Percentiles rank a stretch among this genome's conserved stretches.
These are phyloP conservation scores for Epichloe gansuensis DNA, from an alignment of 2,329 filamentous ascomycete genomes.

Conservation along the genomic window DNA sequence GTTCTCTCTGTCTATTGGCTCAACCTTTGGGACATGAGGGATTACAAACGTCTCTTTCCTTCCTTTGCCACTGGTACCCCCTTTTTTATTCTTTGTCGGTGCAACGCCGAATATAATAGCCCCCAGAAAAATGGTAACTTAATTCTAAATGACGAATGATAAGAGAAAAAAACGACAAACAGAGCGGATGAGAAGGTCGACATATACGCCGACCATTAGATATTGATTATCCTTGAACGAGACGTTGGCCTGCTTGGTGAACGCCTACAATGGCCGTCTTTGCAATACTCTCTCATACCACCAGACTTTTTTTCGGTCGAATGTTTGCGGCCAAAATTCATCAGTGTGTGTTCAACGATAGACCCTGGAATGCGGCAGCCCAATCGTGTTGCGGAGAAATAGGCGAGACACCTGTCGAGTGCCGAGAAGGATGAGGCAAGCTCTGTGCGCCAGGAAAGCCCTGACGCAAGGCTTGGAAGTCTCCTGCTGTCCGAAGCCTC, in stretches of 20 bases:
- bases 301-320: neutral
- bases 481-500: slow-evolving; percentile 23
- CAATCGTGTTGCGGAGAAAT: slow-evolving; percentile 44
- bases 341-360: slow-evolving; percentile 57
- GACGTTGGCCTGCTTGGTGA: neutral
- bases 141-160: slow-evolving; percentile 1
- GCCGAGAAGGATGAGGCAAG: slow-evolving; percentile 22
- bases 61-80: slow-evolving; percentile 10
- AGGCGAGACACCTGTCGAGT: slow-evolving; percentile 27
- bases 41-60: slow-evolving; percentile 10
- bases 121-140: slow-evolving; percentile 3
- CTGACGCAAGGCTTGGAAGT: slow-evolving; percentile 35
- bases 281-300: neutral
- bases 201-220: neutral
- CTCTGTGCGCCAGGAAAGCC: slow-evolving; percentile 32
- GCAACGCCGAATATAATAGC: slow-evolving; percentile 1
- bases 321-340: neutral
- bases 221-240: neutral
- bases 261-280: neutral
- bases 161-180: neutral
- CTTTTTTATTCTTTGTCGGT: slow-evolving; percentile 3
- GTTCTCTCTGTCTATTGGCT: slow-evolving; percentile 25
- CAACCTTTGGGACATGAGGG: slow-evolving; percentile 19
- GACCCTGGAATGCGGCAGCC: slow-evolving; percentile 52
- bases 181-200: neutral